Conservation (phyloP, 306 rosid species). For the Neltuma alba region DNA sequence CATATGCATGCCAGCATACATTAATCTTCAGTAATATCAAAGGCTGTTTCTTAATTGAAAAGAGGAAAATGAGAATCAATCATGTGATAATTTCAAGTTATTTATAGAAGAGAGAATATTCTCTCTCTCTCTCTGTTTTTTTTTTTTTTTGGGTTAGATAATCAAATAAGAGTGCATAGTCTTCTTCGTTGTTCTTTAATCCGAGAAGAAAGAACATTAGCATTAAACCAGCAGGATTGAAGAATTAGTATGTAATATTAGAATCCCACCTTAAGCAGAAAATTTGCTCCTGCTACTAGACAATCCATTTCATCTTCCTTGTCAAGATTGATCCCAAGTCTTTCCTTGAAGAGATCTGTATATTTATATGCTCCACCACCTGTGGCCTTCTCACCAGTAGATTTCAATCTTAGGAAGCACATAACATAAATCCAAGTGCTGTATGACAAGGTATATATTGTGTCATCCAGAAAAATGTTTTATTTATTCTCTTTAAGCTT, state of each 20-base stretch:
- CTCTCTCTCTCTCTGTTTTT: too few relatives aligned
- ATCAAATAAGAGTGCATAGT: slow-evolving; percentile 25
- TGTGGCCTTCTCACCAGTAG: slow-evolving; percentile 76
- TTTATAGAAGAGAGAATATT: slow-evolving; percentile 30
- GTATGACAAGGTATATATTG: slow-evolving; percentile 26
- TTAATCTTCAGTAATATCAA: slow-evolving; percentile 11
- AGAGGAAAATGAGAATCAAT: slow-evolving; percentile 21
- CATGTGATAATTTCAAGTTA: neutral
- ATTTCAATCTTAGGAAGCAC: slow-evolving; percentile 42
- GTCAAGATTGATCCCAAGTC: slow-evolving; percentile 72
- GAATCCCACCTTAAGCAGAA: slow-evolving; percentile 86
- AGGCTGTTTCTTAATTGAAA: slow-evolving; percentile 17
- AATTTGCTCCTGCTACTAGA: slow-evolving; percentile 96
- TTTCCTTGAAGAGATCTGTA: slow-evolving; percentile 84
- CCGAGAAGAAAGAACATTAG: slow-evolving; percentile 23
- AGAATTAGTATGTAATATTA: slow-evolving; percentile 29
- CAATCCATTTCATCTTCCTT: slow-evolving; percentile 98
- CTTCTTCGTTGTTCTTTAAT: neutral
- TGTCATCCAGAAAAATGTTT: slow-evolving; percentile 10
- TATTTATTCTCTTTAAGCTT: slow-evolving; percentile 24
- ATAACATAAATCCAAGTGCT: slow-evolving; percentile 35
- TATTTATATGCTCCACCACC: slow-evolving; percentile 92
- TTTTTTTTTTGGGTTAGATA: too few relatives aligned
- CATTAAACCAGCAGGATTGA: slow-evolving; percentile 10
- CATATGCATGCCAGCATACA: neutral